These are phyloP conservation scores for Amoeboradix gromovi DNA, from an alignment of 371 early-diverging fungal species.

Conservation along the genomic window DNA sequence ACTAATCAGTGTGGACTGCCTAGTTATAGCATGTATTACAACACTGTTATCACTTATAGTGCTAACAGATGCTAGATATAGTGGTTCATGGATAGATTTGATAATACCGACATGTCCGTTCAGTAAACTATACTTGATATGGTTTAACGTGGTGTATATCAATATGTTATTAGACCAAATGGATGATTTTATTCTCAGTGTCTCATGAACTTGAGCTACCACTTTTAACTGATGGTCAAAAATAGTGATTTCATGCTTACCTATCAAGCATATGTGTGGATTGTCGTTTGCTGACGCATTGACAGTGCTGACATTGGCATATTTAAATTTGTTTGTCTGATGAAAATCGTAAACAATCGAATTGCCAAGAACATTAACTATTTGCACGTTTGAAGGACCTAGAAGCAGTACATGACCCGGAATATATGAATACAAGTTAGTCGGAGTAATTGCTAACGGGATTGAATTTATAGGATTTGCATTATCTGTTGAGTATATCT, in stretches of 20 bases:
- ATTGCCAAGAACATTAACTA: background rate
- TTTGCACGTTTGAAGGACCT: background rate
- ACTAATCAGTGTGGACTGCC: slow-evolving; percentile 47
- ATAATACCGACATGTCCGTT: slow-evolving; percentile 69
- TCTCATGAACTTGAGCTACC: slow-evolving; percentile 61
- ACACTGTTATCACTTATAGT: no score
- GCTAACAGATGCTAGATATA: slow-evolving; percentile 56
- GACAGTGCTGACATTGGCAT: background rate
- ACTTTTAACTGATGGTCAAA: slow-evolving; percentile 25
- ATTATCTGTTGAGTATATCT: background rate
- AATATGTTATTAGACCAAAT: slow-evolving; percentile 75
- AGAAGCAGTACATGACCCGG: background rate
- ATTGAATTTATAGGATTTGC: background rate
- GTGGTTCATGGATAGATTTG: slow-evolving; percentile 71
- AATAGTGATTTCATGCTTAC: background rate
- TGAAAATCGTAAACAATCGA: background rate
- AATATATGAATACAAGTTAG: background rate
- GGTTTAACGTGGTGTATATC: slow-evolving; percentile 88
- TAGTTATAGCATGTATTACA: slow-evolving; percentile 48
- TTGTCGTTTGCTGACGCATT: no score
- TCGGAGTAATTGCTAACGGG: background rate
- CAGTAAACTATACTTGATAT: slow-evolving; percentile 77
- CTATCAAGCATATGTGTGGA: background rate
- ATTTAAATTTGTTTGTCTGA: background rate
- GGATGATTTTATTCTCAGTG: slow-evolving; percentile 83